Evolutionary conservation across 1,284 basidiomycete species (phyloP).

Genomic region (Ustilago hordei): DNA sequence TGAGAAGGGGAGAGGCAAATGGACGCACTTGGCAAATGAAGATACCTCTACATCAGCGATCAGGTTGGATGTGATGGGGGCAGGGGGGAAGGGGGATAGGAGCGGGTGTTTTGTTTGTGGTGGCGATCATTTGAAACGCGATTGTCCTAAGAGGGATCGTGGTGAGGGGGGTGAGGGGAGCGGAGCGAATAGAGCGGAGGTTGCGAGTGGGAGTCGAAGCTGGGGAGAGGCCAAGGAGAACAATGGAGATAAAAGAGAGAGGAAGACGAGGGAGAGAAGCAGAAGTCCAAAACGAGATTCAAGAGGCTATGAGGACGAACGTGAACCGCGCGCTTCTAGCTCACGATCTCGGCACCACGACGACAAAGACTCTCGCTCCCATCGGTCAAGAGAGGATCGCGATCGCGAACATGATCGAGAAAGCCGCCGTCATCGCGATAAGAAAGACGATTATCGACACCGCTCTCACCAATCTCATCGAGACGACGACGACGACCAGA

Average conservation of each 20-base stretch:
- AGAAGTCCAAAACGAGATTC: constrained; percentile 20
- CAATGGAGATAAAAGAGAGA: not conserved
- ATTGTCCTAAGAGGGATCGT: constrained; percentile 60
- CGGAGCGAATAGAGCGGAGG: constrained; percentile 17
- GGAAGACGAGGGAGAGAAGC: constrained; percentile 15
- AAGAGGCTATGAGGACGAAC: constrained; percentile 1
- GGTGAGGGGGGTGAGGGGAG: constrained; percentile 16
- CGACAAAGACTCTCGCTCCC: not conserved
- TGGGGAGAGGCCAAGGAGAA: not conserved
- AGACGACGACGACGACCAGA: constrained; percentile 11
- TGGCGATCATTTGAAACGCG: constrained; percentile 64
- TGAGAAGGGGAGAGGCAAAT: constrained; percentile 87
- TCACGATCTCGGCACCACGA: constrained; percentile 4
- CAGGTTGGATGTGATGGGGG: constrained; percentile 54
- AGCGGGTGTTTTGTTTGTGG: constrained; percentile 85
- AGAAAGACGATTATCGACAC: constrained; percentile 5
- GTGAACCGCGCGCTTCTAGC: not conserved
- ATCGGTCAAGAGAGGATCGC: constrained; percentile 14
- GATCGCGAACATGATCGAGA: constrained; percentile 1
- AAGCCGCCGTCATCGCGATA: constrained; percentile 2
- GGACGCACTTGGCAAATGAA: constrained; percentile 84
- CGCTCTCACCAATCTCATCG: constrained; percentile 10
- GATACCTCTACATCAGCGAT: constrained; percentile 76
- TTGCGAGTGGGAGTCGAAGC: not conserved
- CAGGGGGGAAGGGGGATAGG: constrained; percentile 71